Percentiles rank a stretch among this genome's conserved stretches.
These are phyloP conservation scores for Zelonia costaricensis DNA, from an alignment of 208 protist genomes.

Conservation along the genomic window DNA sequence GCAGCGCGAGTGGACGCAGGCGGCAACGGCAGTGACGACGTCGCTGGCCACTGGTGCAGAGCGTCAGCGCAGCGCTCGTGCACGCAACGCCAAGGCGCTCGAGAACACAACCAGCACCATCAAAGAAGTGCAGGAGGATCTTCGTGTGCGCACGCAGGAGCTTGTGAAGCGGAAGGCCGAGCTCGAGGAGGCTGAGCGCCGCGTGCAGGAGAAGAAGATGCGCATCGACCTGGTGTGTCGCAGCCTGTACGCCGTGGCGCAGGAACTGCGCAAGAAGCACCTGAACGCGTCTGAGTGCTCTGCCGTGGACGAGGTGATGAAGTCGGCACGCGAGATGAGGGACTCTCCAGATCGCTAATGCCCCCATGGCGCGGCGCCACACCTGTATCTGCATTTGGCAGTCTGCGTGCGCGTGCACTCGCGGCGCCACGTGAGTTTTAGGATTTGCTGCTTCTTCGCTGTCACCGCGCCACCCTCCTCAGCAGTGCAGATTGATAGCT, in stretches of 20 bases:
- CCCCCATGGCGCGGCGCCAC: neutral
- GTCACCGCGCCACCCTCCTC: no score
- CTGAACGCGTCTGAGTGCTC: neutral
- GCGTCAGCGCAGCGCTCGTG: slow-evolving; percentile 25
- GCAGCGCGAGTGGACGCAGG: slow-evolving; percentile 9
- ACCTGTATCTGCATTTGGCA: no score
- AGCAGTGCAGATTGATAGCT: no score
- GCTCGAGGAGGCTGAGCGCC: slow-evolving; percentile 18
- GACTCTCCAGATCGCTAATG: neutral
- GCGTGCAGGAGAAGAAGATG: slow-evolving; percentile 12
- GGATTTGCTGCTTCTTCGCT: no score
- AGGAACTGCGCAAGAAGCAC: slow-evolving; percentile 31
- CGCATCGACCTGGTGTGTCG: slow-evolving; percentile 24
- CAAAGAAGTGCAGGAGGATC: slow-evolving; percentile 43
- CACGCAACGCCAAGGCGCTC: slow-evolving; percentile 43
- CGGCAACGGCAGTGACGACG: neutral
- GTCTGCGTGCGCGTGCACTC: no score
- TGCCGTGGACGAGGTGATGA: slow-evolving; percentile 9
- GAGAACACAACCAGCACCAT: slow-evolving; percentile 64
- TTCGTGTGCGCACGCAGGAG: slow-evolving; percentile 27
- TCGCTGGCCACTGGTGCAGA: slow-evolving; percentile 18
- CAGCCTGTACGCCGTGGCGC: slow-evolving; percentile 34
- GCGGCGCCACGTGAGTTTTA: no score
- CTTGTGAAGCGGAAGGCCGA: slow-evolving; percentile 17
- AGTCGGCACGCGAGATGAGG: slow-evolving; percentile 4